These are phyloP conservation scores for Trichoderma gracile DNA, from an alignment of 2,329 filamentous ascomycete species.

Conservation along the genomic window DNA sequence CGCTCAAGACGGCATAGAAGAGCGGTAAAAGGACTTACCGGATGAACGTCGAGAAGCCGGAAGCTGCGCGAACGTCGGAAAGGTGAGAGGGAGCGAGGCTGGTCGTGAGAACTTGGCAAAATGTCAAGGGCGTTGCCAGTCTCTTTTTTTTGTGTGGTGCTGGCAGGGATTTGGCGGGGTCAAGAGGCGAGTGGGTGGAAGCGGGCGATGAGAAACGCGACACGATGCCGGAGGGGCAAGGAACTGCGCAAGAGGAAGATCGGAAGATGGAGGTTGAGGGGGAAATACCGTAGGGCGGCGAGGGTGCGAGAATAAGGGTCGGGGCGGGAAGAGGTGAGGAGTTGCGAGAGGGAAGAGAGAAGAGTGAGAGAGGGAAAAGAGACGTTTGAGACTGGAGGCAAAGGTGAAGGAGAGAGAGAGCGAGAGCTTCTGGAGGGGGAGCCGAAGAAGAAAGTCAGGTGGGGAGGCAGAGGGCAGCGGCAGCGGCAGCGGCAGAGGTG, in stretches of 20 bases:
- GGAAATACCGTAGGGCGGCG: conserved; percentile 32
- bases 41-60: not conserved
- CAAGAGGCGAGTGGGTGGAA: conserved; percentile 30
- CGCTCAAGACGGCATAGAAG: not conserved
- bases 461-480: conserved; percentile 23
- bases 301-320: conserved; percentile 34
- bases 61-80: conserved; percentile 12
- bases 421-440: conserved; percentile 14
- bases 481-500: not conserved
- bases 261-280: conserved; percentile 29
- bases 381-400: conserved; percentile 22
- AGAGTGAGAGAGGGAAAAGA: conserved; percentile 34
- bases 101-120: conserved; percentile 2
- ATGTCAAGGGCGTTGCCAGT: conserved; percentile 29
- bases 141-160: conserved; percentile 36
- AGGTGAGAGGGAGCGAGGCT: conserved; percentile 3
- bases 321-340: conserved; percentile 34
- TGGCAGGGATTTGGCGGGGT: conserved; percentile 40
- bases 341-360: conserved; percentile 31
- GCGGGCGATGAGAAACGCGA: conserved; percentile 24
- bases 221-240: conserved; percentile 26
- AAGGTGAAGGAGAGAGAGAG: conserved; percentile 27
- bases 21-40: not conserved
- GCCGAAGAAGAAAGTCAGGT: conserved; percentile 25
- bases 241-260: conserved; percentile 28